These are phyloP conservation scores for Theobroma cacao DNA, from an alignment of 345 rosid genomes.

Conservation along the genomic window DNA sequence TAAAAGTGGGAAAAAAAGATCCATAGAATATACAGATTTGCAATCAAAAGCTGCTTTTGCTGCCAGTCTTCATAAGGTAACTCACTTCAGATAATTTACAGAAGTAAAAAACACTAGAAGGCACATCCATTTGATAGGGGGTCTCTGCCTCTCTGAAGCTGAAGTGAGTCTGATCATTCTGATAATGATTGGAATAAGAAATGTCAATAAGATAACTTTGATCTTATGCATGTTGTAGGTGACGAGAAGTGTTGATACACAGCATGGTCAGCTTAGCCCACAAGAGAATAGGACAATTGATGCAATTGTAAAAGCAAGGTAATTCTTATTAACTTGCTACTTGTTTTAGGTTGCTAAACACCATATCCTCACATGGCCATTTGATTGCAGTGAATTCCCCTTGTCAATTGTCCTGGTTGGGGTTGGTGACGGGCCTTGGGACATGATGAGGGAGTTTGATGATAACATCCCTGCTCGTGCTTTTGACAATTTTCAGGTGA, in stretches of 20 bases:
- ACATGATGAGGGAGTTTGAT: slow-evolving; percentile 89
- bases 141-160: neutral
- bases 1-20: neutral
- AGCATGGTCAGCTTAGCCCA: slow-evolving; percentile 57
- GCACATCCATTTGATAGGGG: neutral
- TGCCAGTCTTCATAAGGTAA: neutral
- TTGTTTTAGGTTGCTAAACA: slow-evolving; percentile 2
- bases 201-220: neutral
- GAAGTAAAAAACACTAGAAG: neutral
- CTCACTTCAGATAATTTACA: neutral
- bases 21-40: neutral
- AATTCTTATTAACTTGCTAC: slow-evolving; percentile 13
- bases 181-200: neutral
- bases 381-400: slow-evolving; percentile 62
- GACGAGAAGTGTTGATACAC: slow-evolving; percentile 79
- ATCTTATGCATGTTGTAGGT: slow-evolving; percentile 37
- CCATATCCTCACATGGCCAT: neutral
- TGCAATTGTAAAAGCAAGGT: slow-evolving; percentile 92
- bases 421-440: slow-evolving; percentile 98
- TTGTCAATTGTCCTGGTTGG: slow-evolving; percentile 87
- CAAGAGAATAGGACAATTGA: slow-evolving; percentile 82
- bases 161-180: neutral
- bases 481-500: slow-evolving; percentile 86
- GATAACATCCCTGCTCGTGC: slow-evolving; percentile 89
- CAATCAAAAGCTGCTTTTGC: neutral